Evolutionary conservation across 2,329 filamentous ascomycete genomes (phyloP).

Genomic region (Ophiosphaerella herpotricha): DNA sequence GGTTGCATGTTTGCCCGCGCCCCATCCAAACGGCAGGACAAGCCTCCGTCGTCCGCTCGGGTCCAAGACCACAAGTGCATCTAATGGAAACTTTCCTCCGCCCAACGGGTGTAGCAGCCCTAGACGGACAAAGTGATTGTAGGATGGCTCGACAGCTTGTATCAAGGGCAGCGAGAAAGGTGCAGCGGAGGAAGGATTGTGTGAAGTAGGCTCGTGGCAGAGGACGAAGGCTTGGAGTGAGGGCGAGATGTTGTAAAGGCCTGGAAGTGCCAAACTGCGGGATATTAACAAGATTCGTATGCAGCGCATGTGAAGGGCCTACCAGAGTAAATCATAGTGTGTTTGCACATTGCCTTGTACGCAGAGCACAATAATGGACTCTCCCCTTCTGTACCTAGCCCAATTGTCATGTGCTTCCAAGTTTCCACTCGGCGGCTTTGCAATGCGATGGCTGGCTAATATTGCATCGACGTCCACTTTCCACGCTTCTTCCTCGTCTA

Average conservation of each 20-base stretch:
- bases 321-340: conserved; percentile 45
- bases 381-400: conserved; percentile 19
- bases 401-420: conserved; percentile 35
- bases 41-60: conserved; percentile 42
- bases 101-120: conserved; percentile 53
- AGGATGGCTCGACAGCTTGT: conserved; percentile 35
- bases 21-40: conserved; percentile 53
- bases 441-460: conserved; percentile 32
- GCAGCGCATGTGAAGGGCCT: conserved; percentile 3
- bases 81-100: conserved; percentile 49
- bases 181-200: conserved; percentile 28
- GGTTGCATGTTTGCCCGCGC: conserved; percentile 43
- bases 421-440: conserved; percentile 15
- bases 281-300: conserved; percentile 1
- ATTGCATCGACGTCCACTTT: conserved; percentile 37
- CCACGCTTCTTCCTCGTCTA: conserved; percentile 37
- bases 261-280: conserved; percentile 30
- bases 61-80: conserved; percentile 53
- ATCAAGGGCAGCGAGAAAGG: conserved; percentile 38
- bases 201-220: conserved; percentile 39
- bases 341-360: conserved; percentile 41
- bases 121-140: conserved; percentile 47
- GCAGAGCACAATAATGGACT: conserved; percentile 35
- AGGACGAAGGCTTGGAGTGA: conserved; percentile 41
- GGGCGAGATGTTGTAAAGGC: conserved; percentile 39